Percentiles rank a stretch among this genome's conserved stretches.
Evolutionary conservation across 176 grass and related monocot species (phyloP).

Genomic region (Chloris gayana): DNA sequence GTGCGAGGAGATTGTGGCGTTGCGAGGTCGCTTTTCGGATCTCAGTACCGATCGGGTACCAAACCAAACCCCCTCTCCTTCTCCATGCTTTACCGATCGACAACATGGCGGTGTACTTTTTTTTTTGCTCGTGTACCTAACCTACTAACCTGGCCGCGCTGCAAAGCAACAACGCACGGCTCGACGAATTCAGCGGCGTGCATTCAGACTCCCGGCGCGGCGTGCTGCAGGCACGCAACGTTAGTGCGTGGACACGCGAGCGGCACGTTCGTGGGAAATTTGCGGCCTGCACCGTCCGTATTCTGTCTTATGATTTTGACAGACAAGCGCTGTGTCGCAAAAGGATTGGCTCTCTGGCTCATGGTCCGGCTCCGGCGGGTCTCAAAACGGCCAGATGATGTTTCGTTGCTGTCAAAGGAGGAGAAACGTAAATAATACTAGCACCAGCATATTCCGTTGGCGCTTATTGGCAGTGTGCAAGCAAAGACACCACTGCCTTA

Average conservation of each 20-base stretch:
- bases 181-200: neutral
- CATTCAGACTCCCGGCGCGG: neutral
- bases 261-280: too few relatives aligned
- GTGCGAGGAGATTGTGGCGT: slow-evolving; percentile 45
- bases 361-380: neutral
- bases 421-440: too few relatives aligned
- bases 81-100: neutral
- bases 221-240: neutral
- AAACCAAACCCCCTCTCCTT: neutral
- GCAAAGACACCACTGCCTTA: neutral
- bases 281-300: too few relatives aligned
- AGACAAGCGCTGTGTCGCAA: too few relatives aligned
- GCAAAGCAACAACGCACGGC: slow-evolving; percentile 29
- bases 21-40: slow-evolving; percentile 26
- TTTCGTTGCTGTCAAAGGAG: too few relatives aligned
- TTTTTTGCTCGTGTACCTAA: neutral
- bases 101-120: neutral
- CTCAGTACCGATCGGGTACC: slow-evolving; percentile 8
- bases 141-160: slow-evolving; percentile 37
- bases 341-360: too few relatives aligned
- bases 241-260: neutral
- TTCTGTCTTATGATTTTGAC: too few relatives aligned
- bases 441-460: too few relatives aligned
- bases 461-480: neutral
- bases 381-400: neutral